phyloP scores from a whole-genome alignment of 768 basidiomycete species.

The Phanerodontia chrysosporium region DNA sequence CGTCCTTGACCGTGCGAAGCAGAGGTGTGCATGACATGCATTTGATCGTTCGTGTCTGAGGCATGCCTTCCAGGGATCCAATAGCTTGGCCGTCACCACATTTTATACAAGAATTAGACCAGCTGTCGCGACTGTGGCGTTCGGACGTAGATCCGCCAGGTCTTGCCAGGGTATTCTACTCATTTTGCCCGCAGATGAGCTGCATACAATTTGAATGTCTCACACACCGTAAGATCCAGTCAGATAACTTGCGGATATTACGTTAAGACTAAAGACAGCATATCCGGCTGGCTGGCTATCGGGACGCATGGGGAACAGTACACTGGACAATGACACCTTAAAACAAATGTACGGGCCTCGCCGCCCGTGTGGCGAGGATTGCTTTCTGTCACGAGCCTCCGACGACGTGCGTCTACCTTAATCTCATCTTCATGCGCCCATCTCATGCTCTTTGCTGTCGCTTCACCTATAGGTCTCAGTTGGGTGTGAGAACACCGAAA shows the following conservation, averaged over 20 bases:
- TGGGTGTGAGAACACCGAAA: neutral
- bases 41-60: neutral
- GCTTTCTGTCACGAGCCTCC: neutral
- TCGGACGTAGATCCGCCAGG: too few relatives aligned
- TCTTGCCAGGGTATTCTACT: neutral
- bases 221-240: neutral
- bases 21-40: neutral
- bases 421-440: too few relatives aligned
- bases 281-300: neutral
- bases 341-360: neutral
- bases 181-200: neutral
- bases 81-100: neutral
- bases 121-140: neutral
- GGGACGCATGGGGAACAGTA: neutral
- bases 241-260: neutral
- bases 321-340: neutral
- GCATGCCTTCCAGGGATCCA: neutral
- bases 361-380: neutral
- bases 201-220: neutral
- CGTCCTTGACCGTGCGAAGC: neutral
- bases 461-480: neutral
- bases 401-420: too few relatives aligned
- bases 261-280: neutral
- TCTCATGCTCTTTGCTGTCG: too few relatives aligned
- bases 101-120: neutral